phyloP scores from a whole-genome alignment of 2,329 filamentous ascomycete species.

The Curvularia verruculosa region DNA sequence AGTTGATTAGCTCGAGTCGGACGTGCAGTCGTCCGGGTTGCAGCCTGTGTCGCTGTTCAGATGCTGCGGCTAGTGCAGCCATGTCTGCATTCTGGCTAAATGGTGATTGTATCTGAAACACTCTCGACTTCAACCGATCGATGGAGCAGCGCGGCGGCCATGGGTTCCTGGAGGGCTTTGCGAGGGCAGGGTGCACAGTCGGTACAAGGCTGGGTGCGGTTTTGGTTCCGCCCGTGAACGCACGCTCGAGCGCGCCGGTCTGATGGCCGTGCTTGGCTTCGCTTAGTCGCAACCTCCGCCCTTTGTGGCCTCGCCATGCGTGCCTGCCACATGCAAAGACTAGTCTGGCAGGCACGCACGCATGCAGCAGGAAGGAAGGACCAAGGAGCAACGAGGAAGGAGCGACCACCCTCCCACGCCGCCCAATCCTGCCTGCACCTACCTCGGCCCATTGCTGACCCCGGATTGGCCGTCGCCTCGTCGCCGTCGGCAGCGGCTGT shows the following conservation, averaged over 20 bases:
- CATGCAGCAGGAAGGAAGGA: too few species aligned
- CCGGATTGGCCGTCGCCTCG: not conserved
- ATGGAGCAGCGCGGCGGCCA: not conserved
- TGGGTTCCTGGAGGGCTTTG: not conserved
- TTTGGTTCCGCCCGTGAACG: not conserved
- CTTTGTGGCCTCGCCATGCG: slow-evolving; percentile 1
- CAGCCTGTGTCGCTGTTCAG: slow-evolving; percentile 1
- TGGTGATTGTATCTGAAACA: slow-evolving; percentile 17
- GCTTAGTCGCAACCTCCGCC: slow-evolving; percentile 15
- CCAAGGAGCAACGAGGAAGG: not conserved
- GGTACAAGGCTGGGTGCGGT: slow-evolving; percentile 8
- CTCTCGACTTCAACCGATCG: slow-evolving; percentile 13
- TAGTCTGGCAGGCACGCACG: too few species aligned
- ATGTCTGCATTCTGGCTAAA: slow-evolving; percentile 20
- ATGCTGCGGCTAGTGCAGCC: slow-evolving; percentile 4
- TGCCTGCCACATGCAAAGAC: slow-evolving; percentile 5
- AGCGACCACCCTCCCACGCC: not conserved
- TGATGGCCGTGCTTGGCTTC: slow-evolving; percentile 10
- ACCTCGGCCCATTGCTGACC: not conserved
- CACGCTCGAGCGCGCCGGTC: not conserved
- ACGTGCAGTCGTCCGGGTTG: slow-evolving; percentile 1
- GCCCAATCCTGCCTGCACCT: not conserved
- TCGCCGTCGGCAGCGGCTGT: slow-evolving; percentile 3
- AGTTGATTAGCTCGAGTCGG: not conserved
- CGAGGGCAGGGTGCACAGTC: slow-evolving; percentile 10